A percentile compares a stretch with the other conserved stretches of the same genome.
These are phyloP conservation scores for Pythium pyrilobum DNA, from an alignment of 352 stramenopile genomes.

Conservation along the genomic window DNA sequence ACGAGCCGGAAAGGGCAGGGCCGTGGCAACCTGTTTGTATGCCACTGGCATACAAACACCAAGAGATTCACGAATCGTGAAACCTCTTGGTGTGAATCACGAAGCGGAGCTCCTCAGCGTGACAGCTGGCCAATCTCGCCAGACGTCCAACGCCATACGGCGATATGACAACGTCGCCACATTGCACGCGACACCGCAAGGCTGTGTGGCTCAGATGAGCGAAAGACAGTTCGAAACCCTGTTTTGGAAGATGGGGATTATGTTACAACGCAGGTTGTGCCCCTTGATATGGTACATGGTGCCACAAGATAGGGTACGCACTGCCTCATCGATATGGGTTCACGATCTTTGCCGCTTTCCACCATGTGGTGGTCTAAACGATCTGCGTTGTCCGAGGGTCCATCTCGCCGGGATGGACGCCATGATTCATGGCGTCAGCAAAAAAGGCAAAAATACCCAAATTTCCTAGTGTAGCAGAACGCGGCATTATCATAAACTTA, in stretches of 20 bases:
- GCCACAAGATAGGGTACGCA: neutral
- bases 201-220: neutral
- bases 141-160: slow-evolving; percentile 6
- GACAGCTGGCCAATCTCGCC: neutral
- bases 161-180: neutral
- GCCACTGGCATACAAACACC: no score
- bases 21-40: no score
- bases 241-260: neutral
- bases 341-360: no score
- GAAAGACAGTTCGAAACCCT: neutral
- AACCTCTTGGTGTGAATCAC: neutral
- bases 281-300: neutral
- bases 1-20: no score
- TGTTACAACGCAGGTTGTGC: slow-evolving; percentile 5
- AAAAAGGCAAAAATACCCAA: no score
- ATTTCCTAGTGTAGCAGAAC: no score
- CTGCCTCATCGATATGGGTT: neutral
- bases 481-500: no score
- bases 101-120: neutral
- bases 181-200: neutral
- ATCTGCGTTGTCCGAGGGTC: no score
- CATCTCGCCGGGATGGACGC: no score
- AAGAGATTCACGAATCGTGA: no score
- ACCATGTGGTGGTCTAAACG: no score
- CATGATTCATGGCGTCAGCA: no score